Base-by-base conservation (phyloP, 352 stramenopile species). In the Phytopythium montanum region DNA sequence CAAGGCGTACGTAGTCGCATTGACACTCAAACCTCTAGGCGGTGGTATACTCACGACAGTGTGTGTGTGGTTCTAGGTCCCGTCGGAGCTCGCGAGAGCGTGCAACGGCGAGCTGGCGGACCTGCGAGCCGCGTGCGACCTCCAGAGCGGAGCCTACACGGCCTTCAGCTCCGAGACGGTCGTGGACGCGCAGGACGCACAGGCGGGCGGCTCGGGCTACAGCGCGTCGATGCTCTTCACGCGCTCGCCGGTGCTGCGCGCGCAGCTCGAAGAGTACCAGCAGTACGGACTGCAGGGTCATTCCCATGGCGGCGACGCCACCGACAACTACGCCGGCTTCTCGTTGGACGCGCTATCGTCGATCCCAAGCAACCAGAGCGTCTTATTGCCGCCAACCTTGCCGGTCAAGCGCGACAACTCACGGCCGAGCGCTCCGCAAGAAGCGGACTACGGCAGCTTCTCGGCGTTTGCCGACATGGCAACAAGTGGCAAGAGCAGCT, bases 141-240 rank as follows among this genome's bases (percentile, higher is more conserved):
- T 77, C 12, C 72, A 79, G 41, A 79, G 67, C 53, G 73, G 83
- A 55, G 74, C 70, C 31, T 91, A 91, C 65, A 79, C 76, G n/a
- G 70, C 75, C 13, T 90, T 90, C 51, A 88, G 76, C 23, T 79
- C 78, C 7, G 81, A 90, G 50, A 79, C 76, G 16, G 66, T 90
- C 21, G 75, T 76, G 3, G 42, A 69, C 44, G 33, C 51, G 31
- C 51, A 56, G 21, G 51, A 56, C 3, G 13, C n/a, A 7, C 29
- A 41, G n/a, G 5, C 5, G 3, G 14, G 23, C 13, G 51, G 10
- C 3, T 34, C 31, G 0, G 51, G 16, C 34, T 56, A 56, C 31
- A 42, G 13, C 13, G 51, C 62, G 13, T 66, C 67, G 12, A 61
- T 87, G 61, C 56, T 90, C 18, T 90, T 87, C 45, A 70, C 75